Evolutionary conservation across 2,329 filamentous ascomycete species (phyloP).

Genomic region (Pestalotiopsis sp.): DNA sequence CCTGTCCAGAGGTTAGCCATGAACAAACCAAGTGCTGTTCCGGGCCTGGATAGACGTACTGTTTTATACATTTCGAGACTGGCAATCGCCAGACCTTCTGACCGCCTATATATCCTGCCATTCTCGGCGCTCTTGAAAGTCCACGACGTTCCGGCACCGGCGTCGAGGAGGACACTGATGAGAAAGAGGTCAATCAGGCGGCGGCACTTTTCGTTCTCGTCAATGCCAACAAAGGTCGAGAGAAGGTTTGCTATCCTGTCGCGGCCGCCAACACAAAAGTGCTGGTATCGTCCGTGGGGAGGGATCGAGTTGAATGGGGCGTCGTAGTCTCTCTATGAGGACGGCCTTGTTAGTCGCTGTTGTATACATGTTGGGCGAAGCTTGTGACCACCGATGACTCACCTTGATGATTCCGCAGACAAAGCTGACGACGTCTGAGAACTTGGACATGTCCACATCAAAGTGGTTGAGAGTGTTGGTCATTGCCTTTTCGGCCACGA

Average conservation of each 20-base stretch:
- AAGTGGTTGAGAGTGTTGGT: slow-evolving; percentile 82
- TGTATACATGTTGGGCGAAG: not conserved
- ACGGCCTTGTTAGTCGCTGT: not conserved
- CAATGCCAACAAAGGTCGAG: slow-evolving; percentile 52
- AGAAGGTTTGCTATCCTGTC: slow-evolving; percentile 55
- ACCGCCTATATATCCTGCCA: slow-evolving; percentile 17
- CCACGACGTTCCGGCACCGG: slow-evolving; percentile 89
- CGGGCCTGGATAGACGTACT: slow-evolving; percentile 33
- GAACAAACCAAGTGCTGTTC: not conserved
- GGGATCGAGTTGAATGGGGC: slow-evolving; percentile 65
- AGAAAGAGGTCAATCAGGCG: slow-evolving; percentile 78
- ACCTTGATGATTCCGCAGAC: slow-evolving; percentile 96
- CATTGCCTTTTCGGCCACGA: slow-evolving; percentile 77
- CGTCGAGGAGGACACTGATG: slow-evolving; percentile 80
- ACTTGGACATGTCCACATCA: slow-evolving; percentile 83
- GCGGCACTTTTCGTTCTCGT: slow-evolving; percentile 73
- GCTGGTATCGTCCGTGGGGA: slow-evolving; percentile 83
- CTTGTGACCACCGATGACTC: slow-evolving; percentile 28
- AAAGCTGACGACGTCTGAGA: slow-evolving; percentile 80
- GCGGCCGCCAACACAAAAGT: slow-evolving; percentile 79
- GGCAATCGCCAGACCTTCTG: slow-evolving; percentile 53
- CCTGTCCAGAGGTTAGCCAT: slow-evolving; percentile 42
- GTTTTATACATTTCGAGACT: slow-evolving; percentile 91
- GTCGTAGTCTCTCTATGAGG: slow-evolving; percentile 33
- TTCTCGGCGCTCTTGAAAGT: slow-evolving; percentile 77